A percentile compares a stretch with the other conserved stretches of the same genome.
Conservation (phyloP, 768 basidiomycete species). For the Obba rivulosa region DNA sequence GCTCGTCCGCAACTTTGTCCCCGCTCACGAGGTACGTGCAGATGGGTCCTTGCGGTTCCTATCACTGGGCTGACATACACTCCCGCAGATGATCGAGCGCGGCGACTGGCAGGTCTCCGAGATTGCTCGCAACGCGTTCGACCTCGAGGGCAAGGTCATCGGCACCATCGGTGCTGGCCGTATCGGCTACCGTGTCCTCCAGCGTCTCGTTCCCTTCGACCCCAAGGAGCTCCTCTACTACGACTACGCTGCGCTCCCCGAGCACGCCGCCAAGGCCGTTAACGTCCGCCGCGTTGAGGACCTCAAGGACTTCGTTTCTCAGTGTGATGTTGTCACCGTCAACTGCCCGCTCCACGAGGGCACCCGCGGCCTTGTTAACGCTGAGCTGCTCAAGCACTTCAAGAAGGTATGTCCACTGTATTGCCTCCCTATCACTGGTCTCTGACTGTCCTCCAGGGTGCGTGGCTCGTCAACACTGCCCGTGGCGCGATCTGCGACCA, state of each 20-base stretch:
- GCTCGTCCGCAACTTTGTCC: constrained; percentile 86
- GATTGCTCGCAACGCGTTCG: constrained; percentile 77
- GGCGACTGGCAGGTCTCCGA: constrained; percentile 88
- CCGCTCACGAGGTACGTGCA: constrained; percentile 68
- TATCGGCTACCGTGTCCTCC: constrained; percentile 85
- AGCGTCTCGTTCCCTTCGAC: constrained; percentile 77
- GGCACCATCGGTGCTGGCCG: constrained; percentile 80
- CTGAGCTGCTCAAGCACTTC: constrained; percentile 79
- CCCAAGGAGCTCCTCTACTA: constrained; percentile 89
- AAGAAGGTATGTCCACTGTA: constrained; percentile 46
- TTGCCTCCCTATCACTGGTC: not conserved
- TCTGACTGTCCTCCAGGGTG: constrained; percentile 33
- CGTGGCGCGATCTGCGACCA: constrained; percentile 89
- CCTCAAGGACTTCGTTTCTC: constrained; percentile 55
- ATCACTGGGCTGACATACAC: not conserved
- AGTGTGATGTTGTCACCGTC: constrained; percentile 79
- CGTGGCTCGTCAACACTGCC: constrained; percentile 91
- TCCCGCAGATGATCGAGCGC: constrained; percentile 65
- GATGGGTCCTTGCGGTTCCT: not conserved
- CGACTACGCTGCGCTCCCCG: constrained; percentile 73
- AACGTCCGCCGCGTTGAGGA: constrained; percentile 72
- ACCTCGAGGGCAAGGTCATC: constrained; percentile 87
- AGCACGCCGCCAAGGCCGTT: constrained; percentile 62
- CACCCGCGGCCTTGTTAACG: constrained; percentile 74
- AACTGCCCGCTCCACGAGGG: constrained; percentile 87